phyloP scores from a whole-genome alignment of 1,284 basidiomycete genomes.

The Moesziomyces globuligerus region DNA sequence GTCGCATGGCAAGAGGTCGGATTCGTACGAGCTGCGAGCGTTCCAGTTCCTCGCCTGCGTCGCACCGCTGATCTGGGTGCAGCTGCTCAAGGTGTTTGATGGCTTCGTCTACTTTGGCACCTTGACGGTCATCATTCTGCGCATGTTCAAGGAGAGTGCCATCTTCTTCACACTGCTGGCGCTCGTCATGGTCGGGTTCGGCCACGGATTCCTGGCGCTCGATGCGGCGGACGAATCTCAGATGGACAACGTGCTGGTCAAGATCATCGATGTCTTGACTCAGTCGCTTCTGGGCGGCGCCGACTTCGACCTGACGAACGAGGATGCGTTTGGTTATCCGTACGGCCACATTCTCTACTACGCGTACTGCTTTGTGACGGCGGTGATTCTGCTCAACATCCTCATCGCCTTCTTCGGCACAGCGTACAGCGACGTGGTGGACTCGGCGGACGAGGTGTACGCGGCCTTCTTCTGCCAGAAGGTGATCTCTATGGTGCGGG shows the following conservation, averaged over 20 bases:
- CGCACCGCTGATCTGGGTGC: constrained; percentile 60
- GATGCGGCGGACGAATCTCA: constrained; percentile 86
- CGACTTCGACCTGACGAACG: constrained; percentile 48
- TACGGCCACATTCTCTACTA: constrained; percentile 83
- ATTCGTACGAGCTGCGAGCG: constrained; percentile 48
- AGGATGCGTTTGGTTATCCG: constrained; percentile 55
- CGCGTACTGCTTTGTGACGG: constrained; percentile 51
- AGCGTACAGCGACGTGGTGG: constrained; percentile 62
- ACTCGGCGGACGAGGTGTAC: constrained; percentile 48
- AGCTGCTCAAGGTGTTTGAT: constrained; percentile 54
- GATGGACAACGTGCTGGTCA: constrained; percentile 69
- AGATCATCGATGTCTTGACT: constrained; percentile 80
- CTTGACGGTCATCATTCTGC: constrained; percentile 63
- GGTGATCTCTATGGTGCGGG: constrained; percentile 71
- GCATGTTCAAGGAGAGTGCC: constrained; percentile 90
- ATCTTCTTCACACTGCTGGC: constrained; percentile 73
- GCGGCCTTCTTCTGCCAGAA: constrained; percentile 53
- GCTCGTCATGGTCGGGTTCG: constrained; percentile 83
- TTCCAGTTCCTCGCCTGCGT: constrained; percentile 60
- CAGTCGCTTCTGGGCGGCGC: constrained; percentile 77
- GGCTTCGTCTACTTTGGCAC: constrained; percentile 71
- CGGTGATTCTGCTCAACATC: constrained; percentile 70
- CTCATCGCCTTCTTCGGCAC: constrained; percentile 82
- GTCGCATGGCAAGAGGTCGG: constrained; percentile 27
- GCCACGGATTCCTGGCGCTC: constrained; percentile 85